These are phyloP conservation scores for Turritis glabra DNA, from an alignment of 345 rosid species.

Conservation along the genomic window DNA sequence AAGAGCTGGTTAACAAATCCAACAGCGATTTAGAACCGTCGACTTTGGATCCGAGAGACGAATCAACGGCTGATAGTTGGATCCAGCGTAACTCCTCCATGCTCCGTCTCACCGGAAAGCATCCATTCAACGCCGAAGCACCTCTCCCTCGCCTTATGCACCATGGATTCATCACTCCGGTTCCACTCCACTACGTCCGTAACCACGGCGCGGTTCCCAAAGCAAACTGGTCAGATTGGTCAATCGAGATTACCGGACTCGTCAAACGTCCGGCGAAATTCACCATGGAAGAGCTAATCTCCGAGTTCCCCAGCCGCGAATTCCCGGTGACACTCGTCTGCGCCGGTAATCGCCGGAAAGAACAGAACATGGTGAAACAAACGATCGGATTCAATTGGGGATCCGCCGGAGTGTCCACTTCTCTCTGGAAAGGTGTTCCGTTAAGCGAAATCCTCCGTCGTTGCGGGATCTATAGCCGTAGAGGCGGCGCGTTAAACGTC, in stretches of 20 bases:
- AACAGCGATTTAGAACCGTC: constrained; percentile 73
- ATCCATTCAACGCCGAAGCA: constrained; percentile 89
- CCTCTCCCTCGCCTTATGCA: constrained; percentile 82
- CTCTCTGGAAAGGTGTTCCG: constrained; percentile 84
- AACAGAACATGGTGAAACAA: constrained; percentile 86
- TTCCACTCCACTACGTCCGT: constrained; percentile 91
- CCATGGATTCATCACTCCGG: constrained; percentile 95
- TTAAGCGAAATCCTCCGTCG: constrained; percentile 61
- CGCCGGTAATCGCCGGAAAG: constrained; percentile 92
- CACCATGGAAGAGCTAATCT: constrained; percentile 79
- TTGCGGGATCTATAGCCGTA: constrained; percentile 65
- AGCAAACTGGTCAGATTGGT: constrained; percentile 70
- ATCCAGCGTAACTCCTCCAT: constrained; percentile 72
- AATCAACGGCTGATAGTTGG: constrained; percentile 79
- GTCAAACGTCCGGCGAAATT: constrained; percentile 61
- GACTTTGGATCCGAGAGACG: constrained; percentile 63
- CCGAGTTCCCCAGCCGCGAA: constrained; percentile 65
- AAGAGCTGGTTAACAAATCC: constrained; percentile 48
- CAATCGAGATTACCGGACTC: constrained; percentile 73
- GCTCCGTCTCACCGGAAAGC: constrained; percentile 97
- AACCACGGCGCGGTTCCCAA: constrained; percentile 87
- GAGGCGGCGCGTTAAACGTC: constrained; percentile 69
- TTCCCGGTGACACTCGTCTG: constrained; percentile 81
- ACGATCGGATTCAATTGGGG: constrained; percentile 98
- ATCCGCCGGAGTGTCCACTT: constrained; percentile 71